Evolutionary conservation across 495 filamentous ascomycete species (phyloP), one percentile per base, ranked within the genome.

Genomic region (Tricharina praecox): DNA sequence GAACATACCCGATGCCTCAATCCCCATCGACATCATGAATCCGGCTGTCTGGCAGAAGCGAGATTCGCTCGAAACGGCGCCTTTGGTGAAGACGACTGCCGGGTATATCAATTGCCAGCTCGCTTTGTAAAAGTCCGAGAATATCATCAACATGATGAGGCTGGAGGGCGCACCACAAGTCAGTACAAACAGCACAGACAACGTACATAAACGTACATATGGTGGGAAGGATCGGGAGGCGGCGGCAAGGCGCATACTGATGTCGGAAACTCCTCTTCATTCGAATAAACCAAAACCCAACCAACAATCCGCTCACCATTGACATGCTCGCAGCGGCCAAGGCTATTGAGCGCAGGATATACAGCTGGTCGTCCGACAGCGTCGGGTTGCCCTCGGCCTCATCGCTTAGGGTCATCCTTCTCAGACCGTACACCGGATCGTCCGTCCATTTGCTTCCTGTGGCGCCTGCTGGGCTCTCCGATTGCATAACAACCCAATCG

Each of bases 231-330:
- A n/a, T n/a, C n/a, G n/a, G n/a, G n/a, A n/a, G n/a, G n/a, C n/a
- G n/a, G n/a, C n/a, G n/a, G n/a, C n/a, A n/a, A n/a, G 19, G 39
- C 24, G 61, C 70, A 65, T 72, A 79, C 79, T 78, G 76, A 59
- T 83, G 81, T 42, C 81, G 72, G 61, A 83, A 86, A 37, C 66
- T 74, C 56, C 76, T 71, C 53, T 73, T 70, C 80, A 86, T 86
- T 54, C 72, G 71, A 34, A 72, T 63, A 62, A 86, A 82, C 78
- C 78, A 84, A 61, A 79, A 85, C n/a, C 58, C 58, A 23, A 61
- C 58, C 47, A 61, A 28, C 33, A 60, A 21, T 19, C 58, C 58
- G 40, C 50, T 60, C 25, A 42, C 42, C 21, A 61, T 48, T 33
- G 58, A 61, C 49, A 60, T 57, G 19, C 45, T 53, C 38, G 58